A percentile compares a stretch with the other conserved stretches of the same genome.
phyloP scores from a whole-genome alignment of 2,329 filamentous ascomycete species.

The Phyllosticta paracitricarpa region DNA sequence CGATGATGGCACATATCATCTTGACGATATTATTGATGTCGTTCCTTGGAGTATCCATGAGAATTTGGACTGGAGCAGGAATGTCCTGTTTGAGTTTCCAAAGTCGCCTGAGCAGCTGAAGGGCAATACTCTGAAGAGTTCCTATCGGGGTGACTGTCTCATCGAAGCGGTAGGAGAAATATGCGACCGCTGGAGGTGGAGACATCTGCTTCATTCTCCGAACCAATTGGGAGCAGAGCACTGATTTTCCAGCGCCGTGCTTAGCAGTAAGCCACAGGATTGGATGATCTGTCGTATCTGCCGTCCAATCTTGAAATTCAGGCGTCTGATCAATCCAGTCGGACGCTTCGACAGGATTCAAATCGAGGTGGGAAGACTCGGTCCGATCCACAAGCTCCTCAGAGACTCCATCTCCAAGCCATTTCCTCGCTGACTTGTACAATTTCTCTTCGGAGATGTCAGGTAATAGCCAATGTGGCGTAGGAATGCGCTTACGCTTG shows the following conservation, averaged over 20 bases:
- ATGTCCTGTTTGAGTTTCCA: not conserved
- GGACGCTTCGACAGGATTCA: not conserved
- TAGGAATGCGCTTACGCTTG: no score
- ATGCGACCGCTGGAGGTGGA: not conserved
- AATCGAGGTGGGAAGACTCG: no score
- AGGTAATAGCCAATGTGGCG: no score
- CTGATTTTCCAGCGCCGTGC: constrained; percentile 4
- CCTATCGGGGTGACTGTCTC: not conserved
- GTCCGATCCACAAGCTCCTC: not conserved
- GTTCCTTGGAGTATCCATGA: not conserved
- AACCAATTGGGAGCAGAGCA: constrained; percentile 1
- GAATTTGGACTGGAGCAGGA: not conserved
- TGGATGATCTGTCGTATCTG: not conserved
- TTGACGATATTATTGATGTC: not conserved
- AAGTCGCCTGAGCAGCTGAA: not conserved
- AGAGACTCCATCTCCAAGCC: not conserved
- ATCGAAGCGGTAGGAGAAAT: constrained; percentile 6
- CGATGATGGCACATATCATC: not conserved
- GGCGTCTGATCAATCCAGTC: constrained; percentile 1
- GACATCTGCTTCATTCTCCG: not conserved
- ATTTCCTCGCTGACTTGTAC: not conserved
- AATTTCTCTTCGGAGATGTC: no score
- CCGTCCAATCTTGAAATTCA: not conserved
- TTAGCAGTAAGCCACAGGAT: constrained; percentile 3
- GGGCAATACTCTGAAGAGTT: not conserved